Evolutionary conservation across 2,329 filamentous ascomycete species (phyloP).

Genomic region (Ophiostoma angusticollis): DNA sequence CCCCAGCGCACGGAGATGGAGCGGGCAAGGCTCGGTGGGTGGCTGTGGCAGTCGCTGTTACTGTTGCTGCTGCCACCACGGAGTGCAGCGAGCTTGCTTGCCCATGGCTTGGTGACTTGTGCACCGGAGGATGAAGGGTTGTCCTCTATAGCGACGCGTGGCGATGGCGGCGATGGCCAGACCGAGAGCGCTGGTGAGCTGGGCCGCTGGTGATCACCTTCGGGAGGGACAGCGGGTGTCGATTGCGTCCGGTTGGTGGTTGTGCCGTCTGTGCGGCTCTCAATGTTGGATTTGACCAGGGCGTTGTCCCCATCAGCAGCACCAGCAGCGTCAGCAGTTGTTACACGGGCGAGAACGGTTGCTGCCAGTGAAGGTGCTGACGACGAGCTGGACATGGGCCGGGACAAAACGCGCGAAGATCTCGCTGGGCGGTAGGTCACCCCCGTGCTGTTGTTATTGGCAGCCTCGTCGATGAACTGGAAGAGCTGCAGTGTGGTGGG

Average conservation of each 20-base stretch:
- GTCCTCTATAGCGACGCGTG: background rate
- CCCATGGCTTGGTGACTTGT: too few relatives aligned
- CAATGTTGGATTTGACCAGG: too few relatives aligned
- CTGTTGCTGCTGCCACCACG: background rate
- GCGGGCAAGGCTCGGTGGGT: slow-evolving; percentile 4
- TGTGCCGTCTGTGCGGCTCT: too few relatives aligned
- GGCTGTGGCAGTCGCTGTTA: background rate
- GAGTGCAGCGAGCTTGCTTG: background rate
- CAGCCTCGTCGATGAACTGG: slow-evolving; percentile 2
- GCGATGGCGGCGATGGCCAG: slow-evolving; percentile 3
- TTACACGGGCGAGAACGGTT: background rate
- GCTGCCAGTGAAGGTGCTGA: slow-evolving; percentile 8
- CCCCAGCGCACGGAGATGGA: slow-evolving; percentile 10
- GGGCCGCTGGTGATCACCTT: background rate
- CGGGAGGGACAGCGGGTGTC: too few relatives aligned
- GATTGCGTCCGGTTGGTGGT: background rate
- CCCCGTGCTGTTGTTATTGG: background rate
- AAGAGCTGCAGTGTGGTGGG: slow-evolving; percentile 6
- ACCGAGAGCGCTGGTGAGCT: slow-evolving; percentile 1
- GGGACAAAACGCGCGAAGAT: background rate
- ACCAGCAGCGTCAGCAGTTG: background rate
- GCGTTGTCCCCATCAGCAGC: too few relatives aligned
- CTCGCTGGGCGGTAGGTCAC: too few relatives aligned
- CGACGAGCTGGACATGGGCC: slow-evolving; percentile 13
- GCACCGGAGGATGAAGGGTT: too few relatives aligned